Conservation (phyloP, 2,329 filamentous ascomycete species). For the Claviceps sp. region DNA sequence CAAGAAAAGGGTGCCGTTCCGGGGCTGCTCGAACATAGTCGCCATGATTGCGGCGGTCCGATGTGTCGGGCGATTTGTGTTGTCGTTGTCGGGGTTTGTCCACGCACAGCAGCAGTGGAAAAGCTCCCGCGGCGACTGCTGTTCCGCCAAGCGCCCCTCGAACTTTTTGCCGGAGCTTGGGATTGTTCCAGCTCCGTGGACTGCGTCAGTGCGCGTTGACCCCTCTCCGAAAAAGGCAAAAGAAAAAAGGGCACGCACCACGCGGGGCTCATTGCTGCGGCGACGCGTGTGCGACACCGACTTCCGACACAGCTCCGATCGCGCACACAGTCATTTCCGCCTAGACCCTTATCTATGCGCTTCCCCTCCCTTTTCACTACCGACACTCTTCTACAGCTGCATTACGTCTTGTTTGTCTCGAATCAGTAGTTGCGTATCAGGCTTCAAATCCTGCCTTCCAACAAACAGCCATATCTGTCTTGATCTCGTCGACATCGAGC, state of each 20-base stretch:
- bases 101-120: background rate
- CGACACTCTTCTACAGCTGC: background rate
- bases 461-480: background rate
- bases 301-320: background rate
- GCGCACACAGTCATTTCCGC: constrained; percentile 3
- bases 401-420: background rate
- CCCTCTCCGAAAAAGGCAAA: constrained; percentile 8
- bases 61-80: constrained; percentile 4
- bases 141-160: constrained; percentile 11
- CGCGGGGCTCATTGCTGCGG: constrained; percentile 8
- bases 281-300: background rate
- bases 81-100: background rate
- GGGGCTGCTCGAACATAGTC: constrained; percentile 88
- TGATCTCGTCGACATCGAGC: background rate
- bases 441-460: background rate
- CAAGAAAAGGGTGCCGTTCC: constrained; percentile 92
- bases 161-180: constrained; percentile 16
- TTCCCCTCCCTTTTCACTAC: background rate
- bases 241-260: background rate
- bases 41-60: constrained; percentile 48
- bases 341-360: background rate
- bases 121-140: constrained; percentile 4
- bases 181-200: constrained; percentile 15
- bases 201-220: background rate
- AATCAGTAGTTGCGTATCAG: background rate